phyloP scores from a whole-genome alignment of 1,139 yeast species.

The Meyerozyma athensensis region DNA sequence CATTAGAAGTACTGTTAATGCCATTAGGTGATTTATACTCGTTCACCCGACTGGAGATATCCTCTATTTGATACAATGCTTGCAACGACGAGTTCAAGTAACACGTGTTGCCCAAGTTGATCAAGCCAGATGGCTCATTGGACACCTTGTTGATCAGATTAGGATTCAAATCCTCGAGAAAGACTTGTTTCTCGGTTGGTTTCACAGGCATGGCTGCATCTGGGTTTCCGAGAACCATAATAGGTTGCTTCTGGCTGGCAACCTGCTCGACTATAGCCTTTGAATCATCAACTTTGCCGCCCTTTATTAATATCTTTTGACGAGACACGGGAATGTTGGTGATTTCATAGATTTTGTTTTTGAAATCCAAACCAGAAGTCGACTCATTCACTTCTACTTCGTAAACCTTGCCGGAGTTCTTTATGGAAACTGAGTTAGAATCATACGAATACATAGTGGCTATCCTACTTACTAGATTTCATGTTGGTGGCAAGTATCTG shows the following conservation, averaged over 20 bases:
- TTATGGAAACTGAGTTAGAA: constrained; percentile 44
- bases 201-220: constrained; percentile 60
- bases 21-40: constrained; percentile 6
- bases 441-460: not conserved
- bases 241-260: constrained; percentile 59
- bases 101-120: constrained; percentile 91
- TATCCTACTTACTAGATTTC: not conserved
- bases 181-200: constrained; percentile 52
- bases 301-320: constrained; percentile 85
- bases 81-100: constrained; percentile 89
- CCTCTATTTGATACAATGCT: constrained; percentile 65
- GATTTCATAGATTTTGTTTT: constrained; percentile 61
- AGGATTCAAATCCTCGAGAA: constrained; percentile 65
- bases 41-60: constrained; percentile 30
- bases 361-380: constrained; percentile 66
- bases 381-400: constrained; percentile 55
- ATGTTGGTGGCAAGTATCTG: constrained; percentile 1
- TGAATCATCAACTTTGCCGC: constrained; percentile 80
- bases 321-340: constrained; percentile 84
- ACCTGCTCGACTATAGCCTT: constrained; percentile 30
- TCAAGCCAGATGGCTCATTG: constrained; percentile 72
- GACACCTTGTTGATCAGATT: constrained; percentile 35
- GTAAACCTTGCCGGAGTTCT: constrained; percentile 81
- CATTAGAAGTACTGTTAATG: constrained; percentile 7
- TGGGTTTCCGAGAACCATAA: constrained; percentile 93